Conservation (phyloP, 129 eudicot genomes). For the Deinandra increscens region DNA sequence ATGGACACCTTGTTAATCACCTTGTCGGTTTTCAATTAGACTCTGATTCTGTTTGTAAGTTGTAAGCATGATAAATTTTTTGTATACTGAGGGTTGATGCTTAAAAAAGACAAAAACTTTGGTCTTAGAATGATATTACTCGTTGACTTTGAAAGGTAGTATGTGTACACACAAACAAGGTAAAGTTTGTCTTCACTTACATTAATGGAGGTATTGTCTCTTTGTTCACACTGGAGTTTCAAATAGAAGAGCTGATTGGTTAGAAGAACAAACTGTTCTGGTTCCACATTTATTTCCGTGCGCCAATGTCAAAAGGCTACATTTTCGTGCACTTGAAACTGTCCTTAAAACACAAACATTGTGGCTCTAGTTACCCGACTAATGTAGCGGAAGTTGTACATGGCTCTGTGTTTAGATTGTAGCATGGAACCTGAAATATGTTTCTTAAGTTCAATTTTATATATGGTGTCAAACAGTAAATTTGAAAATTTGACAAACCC, state of each 20-base stretch:
- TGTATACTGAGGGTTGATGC: background rate
- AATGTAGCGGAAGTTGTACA: constrained; percentile 2
- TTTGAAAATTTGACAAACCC: background rate
- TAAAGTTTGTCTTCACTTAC: constrained; percentile 12
- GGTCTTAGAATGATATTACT: background rate
- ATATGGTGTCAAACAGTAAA: background rate
- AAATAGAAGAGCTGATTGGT: constrained; percentile 12
- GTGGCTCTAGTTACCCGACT: background rate
- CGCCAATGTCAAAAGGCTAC: background rate
- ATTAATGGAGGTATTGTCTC: background rate
- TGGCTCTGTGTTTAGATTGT: background rate
- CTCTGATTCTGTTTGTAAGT: background rate
- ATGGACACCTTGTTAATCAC: too few relatives aligned
- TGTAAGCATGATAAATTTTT: background rate
- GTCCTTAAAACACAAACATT: background rate
- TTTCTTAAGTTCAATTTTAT: background rate
- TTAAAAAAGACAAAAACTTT: background rate
- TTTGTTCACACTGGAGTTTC: background rate
- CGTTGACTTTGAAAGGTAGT: background rate
- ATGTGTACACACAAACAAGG: background rate
- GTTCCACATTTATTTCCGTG: background rate
- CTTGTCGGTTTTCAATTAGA: too few relatives aligned
- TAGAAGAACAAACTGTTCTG: background rate
- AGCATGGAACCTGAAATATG: constrained; percentile 1
- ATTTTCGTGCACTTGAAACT: background rate